Evolutionary conservation across 768 basidiomycete species (phyloP).

Genomic region (Boletus insuetus): DNA sequence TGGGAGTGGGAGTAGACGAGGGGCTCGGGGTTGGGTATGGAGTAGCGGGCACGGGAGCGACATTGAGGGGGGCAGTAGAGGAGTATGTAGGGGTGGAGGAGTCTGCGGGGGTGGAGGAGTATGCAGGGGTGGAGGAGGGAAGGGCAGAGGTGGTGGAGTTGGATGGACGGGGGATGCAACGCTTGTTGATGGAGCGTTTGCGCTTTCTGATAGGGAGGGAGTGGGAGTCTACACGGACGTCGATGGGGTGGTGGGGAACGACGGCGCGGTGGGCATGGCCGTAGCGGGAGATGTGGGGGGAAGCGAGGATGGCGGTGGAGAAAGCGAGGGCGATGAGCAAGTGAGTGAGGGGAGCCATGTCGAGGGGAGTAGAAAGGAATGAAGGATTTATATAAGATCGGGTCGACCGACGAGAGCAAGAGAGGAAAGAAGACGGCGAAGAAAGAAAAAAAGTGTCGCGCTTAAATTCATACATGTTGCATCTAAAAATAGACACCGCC

Average conservation of each 20-base stretch:
- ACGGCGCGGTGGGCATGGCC: slow-evolving; percentile 21
- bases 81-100: neutral
- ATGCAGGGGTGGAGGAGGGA: neutral
- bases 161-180: slow-evolving; percentile 17
- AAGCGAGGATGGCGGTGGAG: slow-evolving; percentile 35
- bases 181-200: slow-evolving; percentile 30
- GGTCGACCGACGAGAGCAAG: neutral
- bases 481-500: too few species aligned
- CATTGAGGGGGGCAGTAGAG: neutral
- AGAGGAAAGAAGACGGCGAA: neutral
- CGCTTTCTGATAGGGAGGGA: slow-evolving; percentile 4
- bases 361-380: slow-evolving; percentile 10
- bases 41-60: neutral
- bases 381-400: slow-evolving; percentile 19
- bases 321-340: slow-evolving; percentile 41
- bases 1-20: neutral
- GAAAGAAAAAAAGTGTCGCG: neutral
- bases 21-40: neutral
- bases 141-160: slow-evolving; percentile 12
- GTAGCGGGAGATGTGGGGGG: slow-evolving; percentile 37
- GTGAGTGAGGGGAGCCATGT: slow-evolving; percentile 39
- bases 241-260: neutral
- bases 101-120: neutral
- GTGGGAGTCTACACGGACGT: neutral
- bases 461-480: neutral